These are phyloP conservation scores for Paecilomyces formosus DNA, from an alignment of 2,329 filamentous ascomycete genomes.

Conservation along the genomic window DNA sequence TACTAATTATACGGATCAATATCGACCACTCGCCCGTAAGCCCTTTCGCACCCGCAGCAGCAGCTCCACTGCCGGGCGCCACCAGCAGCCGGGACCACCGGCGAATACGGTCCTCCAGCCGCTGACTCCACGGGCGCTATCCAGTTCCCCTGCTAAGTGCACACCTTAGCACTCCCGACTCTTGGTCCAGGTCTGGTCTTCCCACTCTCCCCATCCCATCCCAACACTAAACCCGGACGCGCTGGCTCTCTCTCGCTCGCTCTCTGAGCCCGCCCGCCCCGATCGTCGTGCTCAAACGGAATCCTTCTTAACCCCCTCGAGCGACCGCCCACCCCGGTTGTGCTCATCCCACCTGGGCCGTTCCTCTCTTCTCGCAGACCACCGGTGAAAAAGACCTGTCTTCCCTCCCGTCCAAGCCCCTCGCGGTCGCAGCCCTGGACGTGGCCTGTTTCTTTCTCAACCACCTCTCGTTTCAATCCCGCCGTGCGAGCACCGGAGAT, in stretches of 20 bases:
- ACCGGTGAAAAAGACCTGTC: neutral
- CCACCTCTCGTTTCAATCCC: slow-evolving; percentile 14
- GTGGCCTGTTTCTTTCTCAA: slow-evolving; percentile 3
- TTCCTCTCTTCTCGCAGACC: neutral
- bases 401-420: neutral
- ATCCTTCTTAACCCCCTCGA: slow-evolving; percentile 1
- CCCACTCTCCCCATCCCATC: neutral
- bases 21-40: neutral
- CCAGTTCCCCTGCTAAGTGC: neutral
- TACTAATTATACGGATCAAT: neutral
- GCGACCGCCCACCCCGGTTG: neutral
- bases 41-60: neutral
- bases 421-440: neutral
- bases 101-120: neutral
- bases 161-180: neutral
- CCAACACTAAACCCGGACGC: neutral
- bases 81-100: neutral
- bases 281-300: neutral
- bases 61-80: neutral
- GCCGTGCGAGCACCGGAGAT: slow-evolving; percentile 22
- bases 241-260: neutral
- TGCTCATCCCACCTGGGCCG: neutral
- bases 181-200: neutral
- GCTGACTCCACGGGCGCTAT: neutral
- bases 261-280: neutral